phyloP scores from a whole-genome alignment of 129 eudicot genomes.

The Chrysanthemum lavandulifolium region DNA sequence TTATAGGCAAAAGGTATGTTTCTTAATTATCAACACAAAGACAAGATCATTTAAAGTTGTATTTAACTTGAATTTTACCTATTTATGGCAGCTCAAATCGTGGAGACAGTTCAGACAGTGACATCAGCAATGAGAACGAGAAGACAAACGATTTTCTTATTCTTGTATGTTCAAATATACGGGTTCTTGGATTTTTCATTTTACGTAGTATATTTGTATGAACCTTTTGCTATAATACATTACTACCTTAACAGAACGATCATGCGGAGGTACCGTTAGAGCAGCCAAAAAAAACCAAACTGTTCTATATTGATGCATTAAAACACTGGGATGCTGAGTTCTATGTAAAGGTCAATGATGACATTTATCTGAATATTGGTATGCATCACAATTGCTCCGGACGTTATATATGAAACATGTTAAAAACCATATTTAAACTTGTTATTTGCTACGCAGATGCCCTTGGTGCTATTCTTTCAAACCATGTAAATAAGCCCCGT shows the following conservation, averaged over 20 bases:
- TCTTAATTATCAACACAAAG: constrained; percentile 16
- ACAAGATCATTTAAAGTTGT: constrained; percentile 12
- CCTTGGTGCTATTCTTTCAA: constrained; percentile 68
- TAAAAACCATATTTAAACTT: neutral
- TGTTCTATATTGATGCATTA: constrained; percentile 58
- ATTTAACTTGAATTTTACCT: constrained; percentile 8
- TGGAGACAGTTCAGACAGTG: constrained; percentile 64
- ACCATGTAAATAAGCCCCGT: constrained; percentile 66
- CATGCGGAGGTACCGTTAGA: constrained; percentile 58
- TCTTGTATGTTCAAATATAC: constrained; percentile 59
- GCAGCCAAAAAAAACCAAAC: constrained; percentile 56
- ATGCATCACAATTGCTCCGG: constrained; percentile 1
- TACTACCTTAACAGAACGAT: constrained; percentile 52
- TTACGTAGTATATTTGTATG: neutral
- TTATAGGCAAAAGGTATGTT: constrained; percentile 74
- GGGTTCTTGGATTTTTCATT: constrained; percentile 6
- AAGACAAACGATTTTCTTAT: constrained; percentile 68
- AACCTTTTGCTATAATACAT: neutral
- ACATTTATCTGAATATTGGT: constrained; percentile 81
- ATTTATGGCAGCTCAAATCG: constrained; percentile 51
- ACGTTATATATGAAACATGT: constrained; percentile 2
- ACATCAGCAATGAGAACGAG: constrained; percentile 55
- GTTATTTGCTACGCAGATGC: constrained; percentile 49
- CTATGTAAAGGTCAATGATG: constrained; percentile 84
- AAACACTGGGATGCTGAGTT: constrained; percentile 91